phyloP scores from a whole-genome alignment of 129 eudicot species.

The Calendula officinalis region DNA sequence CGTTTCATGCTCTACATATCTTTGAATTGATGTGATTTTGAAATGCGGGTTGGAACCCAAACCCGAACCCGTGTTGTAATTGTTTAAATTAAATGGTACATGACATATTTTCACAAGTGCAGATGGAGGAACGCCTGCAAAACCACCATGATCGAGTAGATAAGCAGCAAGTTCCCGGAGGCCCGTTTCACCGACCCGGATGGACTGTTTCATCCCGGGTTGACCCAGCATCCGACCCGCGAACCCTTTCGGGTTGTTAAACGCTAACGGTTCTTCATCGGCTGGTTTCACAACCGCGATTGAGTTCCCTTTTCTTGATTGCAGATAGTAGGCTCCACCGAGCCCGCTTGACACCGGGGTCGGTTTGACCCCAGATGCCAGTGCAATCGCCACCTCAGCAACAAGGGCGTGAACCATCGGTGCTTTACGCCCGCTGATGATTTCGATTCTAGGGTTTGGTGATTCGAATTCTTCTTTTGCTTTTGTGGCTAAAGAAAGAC shows the following conservation, averaged over 20 bases:
- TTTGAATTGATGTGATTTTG: slow-evolving; percentile 86
- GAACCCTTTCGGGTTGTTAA: slow-evolving; percentile 85
- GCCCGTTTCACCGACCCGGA: slow-evolving; percentile 85
- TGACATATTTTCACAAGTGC: slow-evolving; percentile 74
- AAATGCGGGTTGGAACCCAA: slow-evolving; percentile 35
- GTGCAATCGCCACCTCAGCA: slow-evolving; percentile 86
- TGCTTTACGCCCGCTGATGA: slow-evolving; percentile 62
- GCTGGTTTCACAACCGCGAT: slow-evolving; percentile 89
- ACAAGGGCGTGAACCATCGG: slow-evolving; percentile 74
- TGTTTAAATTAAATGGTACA: slow-evolving; percentile 51
- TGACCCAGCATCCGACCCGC: slow-evolving; percentile 90
- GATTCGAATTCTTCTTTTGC: slow-evolving; percentile 48
- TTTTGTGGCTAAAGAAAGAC: slow-evolving; percentile 53
- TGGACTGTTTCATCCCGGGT: slow-evolving; percentile 86
- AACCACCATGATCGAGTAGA: slow-evolving; percentile 86
- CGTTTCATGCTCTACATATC: slow-evolving; percentile 61
- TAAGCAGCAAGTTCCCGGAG: slow-evolving; percentile 89
- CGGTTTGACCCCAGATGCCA: slow-evolving; percentile 73
- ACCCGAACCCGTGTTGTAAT: slow-evolving; percentile 26
- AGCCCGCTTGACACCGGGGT: slow-evolving; percentile 77
- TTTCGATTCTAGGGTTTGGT: slow-evolving; percentile 61
- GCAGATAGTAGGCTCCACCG: slow-evolving; percentile 82
- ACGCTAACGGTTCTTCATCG: slow-evolving; percentile 91
- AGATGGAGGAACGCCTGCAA: slow-evolving; percentile 93
- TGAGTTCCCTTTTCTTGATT: slow-evolving; percentile 44